phyloP scores from a whole-genome alignment of 176 grass and related monocot species.

The Alloteropsis semialata region DNA sequence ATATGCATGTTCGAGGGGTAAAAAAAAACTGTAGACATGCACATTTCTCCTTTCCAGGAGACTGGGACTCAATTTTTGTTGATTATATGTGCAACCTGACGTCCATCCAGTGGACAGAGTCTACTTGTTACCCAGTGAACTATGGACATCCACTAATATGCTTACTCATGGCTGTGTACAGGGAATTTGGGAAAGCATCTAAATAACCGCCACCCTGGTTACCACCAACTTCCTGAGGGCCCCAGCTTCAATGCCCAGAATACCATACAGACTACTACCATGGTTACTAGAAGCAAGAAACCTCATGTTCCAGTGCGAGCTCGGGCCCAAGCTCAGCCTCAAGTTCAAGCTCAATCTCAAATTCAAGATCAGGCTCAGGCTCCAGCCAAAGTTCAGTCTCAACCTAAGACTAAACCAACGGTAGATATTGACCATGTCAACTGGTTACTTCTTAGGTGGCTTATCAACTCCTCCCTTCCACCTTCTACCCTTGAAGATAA shows the following conservation, averaged over 20 bases:
- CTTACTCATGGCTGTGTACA: conserved; percentile 23
- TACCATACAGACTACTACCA: background rate
- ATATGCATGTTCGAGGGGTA: no score
- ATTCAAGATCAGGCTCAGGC: conserved; percentile 19
- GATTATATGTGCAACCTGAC: background rate
- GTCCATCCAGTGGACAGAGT: background rate
- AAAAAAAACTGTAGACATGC: background rate
- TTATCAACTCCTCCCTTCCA: conserved; percentile 63
- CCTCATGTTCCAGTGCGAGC: conserved; percentile 24
- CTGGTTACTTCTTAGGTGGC: conserved; percentile 88
- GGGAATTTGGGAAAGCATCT: conserved; percentile 97
- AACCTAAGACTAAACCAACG: conserved; percentile 40
- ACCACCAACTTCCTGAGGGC: conserved; percentile 50
- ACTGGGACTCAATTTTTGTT: background rate
- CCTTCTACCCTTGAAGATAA: conserved; percentile 53
- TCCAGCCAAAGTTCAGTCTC: conserved; percentile 23
- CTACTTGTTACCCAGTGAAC: background rate
- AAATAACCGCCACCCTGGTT: conserved; percentile 78
- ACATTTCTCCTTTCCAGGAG: background rate
- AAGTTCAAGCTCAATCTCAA: conserved; percentile 7
- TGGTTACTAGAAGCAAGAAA: conserved; percentile 40
- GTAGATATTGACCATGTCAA: conserved; percentile 76
- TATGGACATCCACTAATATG: conserved; percentile 6
- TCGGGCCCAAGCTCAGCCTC: conserved; percentile 25
- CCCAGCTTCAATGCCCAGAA: conserved; percentile 22